Percentiles rank a stretch among this genome's conserved stretches.
Conservation (phyloP, 176 grass and related monocot species). For the Carex scoparia region DNA sequence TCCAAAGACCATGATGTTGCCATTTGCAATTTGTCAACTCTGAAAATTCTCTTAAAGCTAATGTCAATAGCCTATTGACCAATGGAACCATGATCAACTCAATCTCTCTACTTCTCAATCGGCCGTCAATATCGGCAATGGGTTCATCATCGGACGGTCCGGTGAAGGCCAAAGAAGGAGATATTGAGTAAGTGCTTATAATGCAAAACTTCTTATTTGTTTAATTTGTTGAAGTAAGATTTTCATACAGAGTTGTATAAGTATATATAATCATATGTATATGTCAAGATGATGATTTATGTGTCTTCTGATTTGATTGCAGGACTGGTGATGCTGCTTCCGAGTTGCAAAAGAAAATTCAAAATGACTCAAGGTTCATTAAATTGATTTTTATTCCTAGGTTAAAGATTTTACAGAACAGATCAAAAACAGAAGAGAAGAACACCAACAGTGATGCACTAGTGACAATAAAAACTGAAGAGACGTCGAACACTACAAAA, state of each 20-base stretch:
- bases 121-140: background rate
- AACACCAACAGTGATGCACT: background rate
- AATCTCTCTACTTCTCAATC: background rate
- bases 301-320: background rate
- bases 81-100: background rate
- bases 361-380: background rate
- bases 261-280: background rate
- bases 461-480: background rate
- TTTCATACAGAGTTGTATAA: background rate
- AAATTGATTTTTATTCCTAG: background rate
- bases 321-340: conserved; percentile 5
- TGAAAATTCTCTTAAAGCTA: background rate
- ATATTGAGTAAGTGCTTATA: conserved; percentile 4
- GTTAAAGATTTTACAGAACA: background rate
- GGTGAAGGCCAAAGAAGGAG: background rate
- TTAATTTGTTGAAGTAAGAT: background rate
- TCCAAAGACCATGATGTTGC: conserved; percentile 16
- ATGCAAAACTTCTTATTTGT: background rate
- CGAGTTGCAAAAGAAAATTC: background rate
- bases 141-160: background rate
- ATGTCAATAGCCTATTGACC: background rate
- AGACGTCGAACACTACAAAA: background rate
- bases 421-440: background rate
- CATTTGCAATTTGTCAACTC: conserved; percentile 9
- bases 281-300: background rate